Base-by-base conservation (phyloP, 148 eudicot genomes). In the Cornus suecica region DNA sequence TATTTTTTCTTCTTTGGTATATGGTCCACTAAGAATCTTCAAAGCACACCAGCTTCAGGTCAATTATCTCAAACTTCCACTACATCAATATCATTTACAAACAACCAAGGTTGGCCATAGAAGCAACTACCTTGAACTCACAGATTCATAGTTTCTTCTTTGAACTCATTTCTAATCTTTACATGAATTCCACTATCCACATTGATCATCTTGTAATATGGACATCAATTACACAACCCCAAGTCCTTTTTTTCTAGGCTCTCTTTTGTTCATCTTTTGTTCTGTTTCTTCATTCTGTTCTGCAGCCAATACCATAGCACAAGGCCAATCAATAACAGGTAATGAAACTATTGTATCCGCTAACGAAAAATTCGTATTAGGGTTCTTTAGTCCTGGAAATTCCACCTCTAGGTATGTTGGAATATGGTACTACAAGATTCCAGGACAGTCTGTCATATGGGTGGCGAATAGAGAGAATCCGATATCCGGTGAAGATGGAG, bases 401-500 rank as follows among this genome's bases (percentile, higher is more conserved):
- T 82, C 97, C 24, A 76, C 82, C 0, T 66, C 48, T 16, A 80
- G 91, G 52, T 94, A 90, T 67, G 87, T 92, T 1, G 98, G 93
- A 75, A 86, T 94, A 3, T 87, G 90, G 91, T 86, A 84, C 80
- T 51, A 80, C 10, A 66, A 42, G 20, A 51, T 85, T 41, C 72
- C 86, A 1, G 30, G 22, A 18, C 65, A 81, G 68, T 73, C 87
- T 22, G 78, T 81, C 0, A 74, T 89, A 5, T 94, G 98, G 98
- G 89, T 94, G 4, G 93, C 96, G 29, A 93, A 93, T 41, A 80
- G 98, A 79, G 80, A 81, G 2, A 60, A 72, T 18, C 94, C 92
- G 20, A 71, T 93, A 30, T 61, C 34, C 0, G 80, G 75, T 20
- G 41, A 73, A 23, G 65, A 73, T 25, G 93, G 93, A n/a, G 56